Base-by-base conservation (phyloP, 306 rosid genomes). In the apple (Malus domestica) region DNA sequence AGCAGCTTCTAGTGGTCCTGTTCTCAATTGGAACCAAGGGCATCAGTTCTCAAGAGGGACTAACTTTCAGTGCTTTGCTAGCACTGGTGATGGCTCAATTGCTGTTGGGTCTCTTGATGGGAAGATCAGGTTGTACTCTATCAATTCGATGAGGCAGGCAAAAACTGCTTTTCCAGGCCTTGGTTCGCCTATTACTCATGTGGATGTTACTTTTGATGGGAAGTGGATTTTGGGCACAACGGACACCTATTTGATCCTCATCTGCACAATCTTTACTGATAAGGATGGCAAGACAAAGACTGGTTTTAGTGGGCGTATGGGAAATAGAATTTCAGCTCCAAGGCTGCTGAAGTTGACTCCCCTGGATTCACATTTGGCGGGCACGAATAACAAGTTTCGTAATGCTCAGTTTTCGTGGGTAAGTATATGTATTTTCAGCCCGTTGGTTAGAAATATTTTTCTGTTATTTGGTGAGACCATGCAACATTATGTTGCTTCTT, bases 341-440 rank as follows among this genome's bases (percentile, higher is more conserved):
- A 88, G 99, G 73, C 71, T 96, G 88, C 86, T 96, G 83, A 96
- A 96, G 89, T 89, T 96, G 73, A 90, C 76, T 82, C 97, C 99
- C 77, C 80, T 96, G 78, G 98, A 96, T 88, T 90, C 99, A 2
- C 98, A 96, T 81, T 80, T 87, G 69, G 99, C 99, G 46, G 99
- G 99, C 75, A 83, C 25, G 0, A 85, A 96, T 64, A 96, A 96
- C 46, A 96, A 89, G 76, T 93, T 96, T 76, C 97, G 88, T 18
- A 93, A 88, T 45, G 98, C 97, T 58, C 99, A 96, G 84, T 96
- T 96, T 83, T 96, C 99, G 0, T 96, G 99, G 99, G 99, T 92
- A 79, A 82, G 91, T 80, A 3, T 10, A n/a, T 54, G 10, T 40
- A 63, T 42, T 49, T 35, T 72, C 42, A 68, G 20, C 35, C 62